Percentiles rank a stretch among this genome's conserved stretches.
Conservation (phyloP, 305 asterid genomes). For the Solanum aculeatissimum region DNA sequence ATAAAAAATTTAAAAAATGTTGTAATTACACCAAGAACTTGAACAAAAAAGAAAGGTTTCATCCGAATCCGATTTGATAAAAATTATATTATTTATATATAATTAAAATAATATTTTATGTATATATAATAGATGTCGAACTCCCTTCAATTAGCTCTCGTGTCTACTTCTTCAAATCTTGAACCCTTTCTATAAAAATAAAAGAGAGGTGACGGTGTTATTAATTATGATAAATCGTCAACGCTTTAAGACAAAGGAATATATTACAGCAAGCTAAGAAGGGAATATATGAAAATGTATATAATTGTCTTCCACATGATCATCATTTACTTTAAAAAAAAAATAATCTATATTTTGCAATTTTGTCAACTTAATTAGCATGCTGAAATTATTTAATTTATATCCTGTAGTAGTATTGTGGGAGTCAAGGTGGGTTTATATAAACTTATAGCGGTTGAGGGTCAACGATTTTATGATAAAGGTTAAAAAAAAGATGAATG, state of each 20-base stretch:
- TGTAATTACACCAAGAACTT: not conserved
- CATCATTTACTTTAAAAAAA: not conserved
- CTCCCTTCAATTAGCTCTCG: too few relatives aligned
- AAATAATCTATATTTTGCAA: not conserved
- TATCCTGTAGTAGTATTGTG: not conserved
- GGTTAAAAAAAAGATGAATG: not conserved
- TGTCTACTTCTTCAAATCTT: too few relatives aligned
- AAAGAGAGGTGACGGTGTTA: not conserved
- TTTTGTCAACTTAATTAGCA: not conserved
- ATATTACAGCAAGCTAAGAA: not conserved
- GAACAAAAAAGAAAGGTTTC: not conserved
- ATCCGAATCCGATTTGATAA: too few relatives aligned
- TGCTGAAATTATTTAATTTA: not conserved
- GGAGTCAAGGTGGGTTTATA: not conserved
- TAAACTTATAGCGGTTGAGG: not conserved
- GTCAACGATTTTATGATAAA: fast-evolving
- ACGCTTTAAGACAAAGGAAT: not conserved
- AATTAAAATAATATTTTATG: not conserved
- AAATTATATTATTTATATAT: not conserved
- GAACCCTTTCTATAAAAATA: too few relatives aligned
- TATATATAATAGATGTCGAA: too few relatives aligned
- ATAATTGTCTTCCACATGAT: not conserved
- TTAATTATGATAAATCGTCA: not conserved
- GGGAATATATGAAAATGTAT: not conserved
- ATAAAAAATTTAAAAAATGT: not conserved